Evolutionary conservation across 2,329 filamentous ascomycete species (phyloP).

Genomic region (Corynespora cassiicola): DNA sequence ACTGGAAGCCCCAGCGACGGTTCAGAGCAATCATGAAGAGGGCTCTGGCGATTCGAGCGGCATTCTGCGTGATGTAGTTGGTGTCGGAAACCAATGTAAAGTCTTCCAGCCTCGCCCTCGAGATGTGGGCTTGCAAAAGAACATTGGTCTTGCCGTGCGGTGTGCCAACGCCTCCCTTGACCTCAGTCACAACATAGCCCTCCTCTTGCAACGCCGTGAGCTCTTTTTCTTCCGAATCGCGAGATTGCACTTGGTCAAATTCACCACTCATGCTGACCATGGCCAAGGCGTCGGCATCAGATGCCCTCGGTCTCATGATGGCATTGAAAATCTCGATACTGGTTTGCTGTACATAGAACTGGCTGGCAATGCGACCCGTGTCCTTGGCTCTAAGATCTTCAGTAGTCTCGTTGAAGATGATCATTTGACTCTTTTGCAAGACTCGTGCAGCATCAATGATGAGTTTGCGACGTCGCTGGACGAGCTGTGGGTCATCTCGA

Average conservation of each 20-base stretch:
- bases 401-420: slow-evolving; percentile 94
- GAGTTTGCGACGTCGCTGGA: slow-evolving; percentile 82
- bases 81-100: slow-evolving; percentile 92
- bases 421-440: slow-evolving; percentile 95
- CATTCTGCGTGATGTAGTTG: slow-evolving; percentile 94
- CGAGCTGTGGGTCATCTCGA: slow-evolving; percentile 83
- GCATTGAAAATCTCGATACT: slow-evolving; percentile 96
- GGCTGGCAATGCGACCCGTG: slow-evolving; percentile 93
- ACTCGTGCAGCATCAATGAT: slow-evolving; percentile 88
- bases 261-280: slow-evolving; percentile 99
- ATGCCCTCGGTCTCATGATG: slow-evolving; percentile 85
- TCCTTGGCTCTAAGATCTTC: slow-evolving; percentile 95
- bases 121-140: slow-evolving; percentile 91
- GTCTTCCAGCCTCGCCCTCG: slow-evolving; percentile 83
- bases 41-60: slow-evolving; percentile 90
- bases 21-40: slow-evolving; percentile 98
- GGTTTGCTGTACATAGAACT: slow-evolving; percentile 93
- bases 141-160: slow-evolving; percentile 96
- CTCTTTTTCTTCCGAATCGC: slow-evolving; percentile 90
- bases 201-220: slow-evolving; percentile 76
- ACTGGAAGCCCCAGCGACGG: slow-evolving; percentile 93
- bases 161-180: slow-evolving; percentile 70
- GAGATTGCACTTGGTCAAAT: slow-evolving; percentile 94
- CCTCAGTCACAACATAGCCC: slow-evolving; percentile 71
- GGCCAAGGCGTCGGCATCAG: slow-evolving; percentile 88